These are phyloP conservation scores for Hygrophila difformis DNA, from an alignment of 257 asterid genomes.

Conservation along the genomic window DNA sequence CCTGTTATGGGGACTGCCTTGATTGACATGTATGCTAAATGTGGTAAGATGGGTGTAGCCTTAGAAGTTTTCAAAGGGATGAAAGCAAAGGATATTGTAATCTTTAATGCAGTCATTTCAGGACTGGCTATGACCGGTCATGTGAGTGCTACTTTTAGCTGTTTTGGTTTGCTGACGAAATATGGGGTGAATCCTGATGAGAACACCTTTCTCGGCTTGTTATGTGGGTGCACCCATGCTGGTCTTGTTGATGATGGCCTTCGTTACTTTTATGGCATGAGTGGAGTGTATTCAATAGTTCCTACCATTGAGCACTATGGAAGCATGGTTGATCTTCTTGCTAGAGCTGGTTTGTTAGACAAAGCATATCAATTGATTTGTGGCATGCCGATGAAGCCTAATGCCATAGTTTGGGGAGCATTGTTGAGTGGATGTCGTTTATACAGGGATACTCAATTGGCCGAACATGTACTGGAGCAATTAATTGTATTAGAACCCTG, in stretches of 20 bases:
- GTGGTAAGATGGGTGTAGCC: constrained; percentile 8
- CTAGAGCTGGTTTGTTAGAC: constrained; percentile 32
- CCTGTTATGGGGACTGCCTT: constrained; percentile 13
- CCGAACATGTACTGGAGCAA: constrained; percentile 30
- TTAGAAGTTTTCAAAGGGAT: constrained; percentile 6
- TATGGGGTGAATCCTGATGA: constrained; percentile 31
- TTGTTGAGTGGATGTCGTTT: constrained; percentile 40
- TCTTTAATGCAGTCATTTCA: constrained; percentile 32
- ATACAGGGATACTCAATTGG: constrained; percentile 34
- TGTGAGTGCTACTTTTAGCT: constrained; percentile 28
- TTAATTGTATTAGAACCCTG: constrained; percentile 33
- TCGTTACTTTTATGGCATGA: constrained; percentile 20
- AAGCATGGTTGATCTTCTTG: constrained; percentile 47
- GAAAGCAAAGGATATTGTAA: constrained; percentile 23
- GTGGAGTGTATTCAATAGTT: constrained; percentile 16
- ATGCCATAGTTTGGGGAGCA: constrained; percentile 45
- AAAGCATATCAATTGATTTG: constrained; percentile 28
- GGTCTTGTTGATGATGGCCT: constrained; percentile 45
- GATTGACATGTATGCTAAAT: constrained; percentile 12
- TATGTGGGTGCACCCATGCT: constrained; percentile 43
- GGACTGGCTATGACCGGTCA: constrained; percentile 43
- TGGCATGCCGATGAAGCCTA: constrained; percentile 35
- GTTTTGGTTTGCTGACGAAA: constrained; percentile 30
- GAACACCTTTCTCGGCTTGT: constrained; percentile 39
- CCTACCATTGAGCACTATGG: constrained; percentile 37